Base-by-base conservation (phyloP, 495 filamentous ascomycete species). In the Recurvomyces mirabilis region DNA sequence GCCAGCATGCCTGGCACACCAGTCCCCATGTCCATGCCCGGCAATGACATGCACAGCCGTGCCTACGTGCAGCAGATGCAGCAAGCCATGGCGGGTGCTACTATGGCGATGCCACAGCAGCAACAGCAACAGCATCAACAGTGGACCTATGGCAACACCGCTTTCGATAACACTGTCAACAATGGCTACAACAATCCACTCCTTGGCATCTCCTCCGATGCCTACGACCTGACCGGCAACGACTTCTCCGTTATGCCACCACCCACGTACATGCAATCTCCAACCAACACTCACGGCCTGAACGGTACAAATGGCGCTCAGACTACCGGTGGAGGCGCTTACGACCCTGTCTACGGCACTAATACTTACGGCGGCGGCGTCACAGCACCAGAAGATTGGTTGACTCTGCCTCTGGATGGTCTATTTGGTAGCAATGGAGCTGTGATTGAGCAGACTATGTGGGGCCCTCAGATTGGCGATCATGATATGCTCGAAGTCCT, bases 181-280 rank as follows among this genome's bases (percentile, higher is more conserved):
- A 43, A 15, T 28, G 24, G 18, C 1, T 60, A 56, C 11, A 54
- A 54, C 32, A 54, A 55, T 20, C 43, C 61, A 1, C 60, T 66
- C 11, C 53, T 55, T 21, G 64, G 65, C 39, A 66, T 68, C 49
- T 55, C 59, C 3, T 54, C 44, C 19, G 60, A 66, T 28, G 47
- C 60, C n/a, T 63, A 65, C 38, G 65, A 68, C 42, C 40, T 48
- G 13, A 34, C 22, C 17, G 56, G 51, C 18, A 62, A 65, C 38
- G 58, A 56, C 42, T 65, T 65, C 41, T 60, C 60, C 30, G 60
- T 71, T 50, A 69, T 71, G 64, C 68, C 68, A 13, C 68, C 68
- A 9, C 65, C 66, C 5, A 43, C 52, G 18, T 60, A 21, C 34
- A 13, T 44, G 44, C 39, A 45, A 7, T 47, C 51, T 28, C 41